Evolutionary conservation across 176 grass and related monocot genomes (phyloP), one percentile per base, ranked within the genome.

Genomic region (Oryza officinalis): DNA sequence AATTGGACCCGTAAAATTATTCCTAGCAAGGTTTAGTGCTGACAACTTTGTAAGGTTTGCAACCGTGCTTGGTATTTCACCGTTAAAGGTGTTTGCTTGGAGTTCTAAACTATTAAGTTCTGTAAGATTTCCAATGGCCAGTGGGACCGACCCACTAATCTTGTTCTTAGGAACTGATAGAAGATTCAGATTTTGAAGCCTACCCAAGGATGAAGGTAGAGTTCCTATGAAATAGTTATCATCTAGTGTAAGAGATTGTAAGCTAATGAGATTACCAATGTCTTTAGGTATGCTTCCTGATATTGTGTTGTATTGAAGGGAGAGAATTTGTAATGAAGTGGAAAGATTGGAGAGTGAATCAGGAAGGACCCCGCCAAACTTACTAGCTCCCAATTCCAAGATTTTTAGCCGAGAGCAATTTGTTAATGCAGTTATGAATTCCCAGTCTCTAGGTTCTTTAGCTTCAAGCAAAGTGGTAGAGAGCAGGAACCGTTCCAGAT

Each of bases 51-150:
- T 54, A 6, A 54, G 50, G 18, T 22, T 54, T 54, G 18, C 50
- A 54, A 54, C 5, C 7, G 50, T 22, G 7, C 4, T 60, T 60
- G 57, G 22, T 60, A 60, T 60, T 23, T 8, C 10, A 23, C 57
- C 57, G 3, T 22, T 60, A 0, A 60, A 60, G 0, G 68, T 4
- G 63, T 81, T 85, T 5, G 4, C 10, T 1, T 1, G 2, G 12
- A 91, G 54, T 18, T 9, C 2, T 1, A 91, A 43, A 74, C 13
- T 15, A 60, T 6, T 81, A 12, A 88, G 68, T 27, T 57, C n/a
- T 13, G 80, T 75, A 44, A 85, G 66, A 28, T 91, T 91, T 71
- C 76, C 77, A 25, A 89, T 37, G 13, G 63, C 10, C 41, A 60
- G 10, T 8, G 57, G 57, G 57, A 60, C 4, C 0, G 10, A 23